Base-by-base conservation (phyloP, 2,329 filamentous ascomycete species). In the Metarhizium rileyi region DNA sequence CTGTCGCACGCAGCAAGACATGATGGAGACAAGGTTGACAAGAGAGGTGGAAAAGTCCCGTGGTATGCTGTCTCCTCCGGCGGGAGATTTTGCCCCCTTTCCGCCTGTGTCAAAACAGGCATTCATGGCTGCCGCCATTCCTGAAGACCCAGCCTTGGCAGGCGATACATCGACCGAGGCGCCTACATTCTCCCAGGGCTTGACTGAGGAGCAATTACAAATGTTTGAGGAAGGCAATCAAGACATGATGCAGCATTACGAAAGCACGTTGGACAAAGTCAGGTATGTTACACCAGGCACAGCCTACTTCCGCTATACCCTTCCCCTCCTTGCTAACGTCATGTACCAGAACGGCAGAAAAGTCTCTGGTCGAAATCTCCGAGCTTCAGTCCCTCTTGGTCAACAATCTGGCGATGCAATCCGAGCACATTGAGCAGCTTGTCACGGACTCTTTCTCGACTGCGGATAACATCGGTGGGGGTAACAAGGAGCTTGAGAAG, bases 151-250 rank as follows among this genome's bases (percentile, higher is more conserved):
- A 45, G 53, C 30, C 30, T 16, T 33, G 30, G 12, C 57, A 45
- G 56, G 61, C 28, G 53, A 58, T 25, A 53, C 52, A 2, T 47
- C 53, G 25, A 45, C 55, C 16, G 52, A 58, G 26, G 54, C 52
- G 4, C 48, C 53, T 27, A 45, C 55, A n/a, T 46, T 54, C 27
- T 59, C 68, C 46, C 68, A 80, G 40, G 78, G 83, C 54, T 71
- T 96, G 53, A 88, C 86, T 18, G 76, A 83, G 22, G 90, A 96
- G 63, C 91, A 97, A 67, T 72, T 93, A 47, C 91, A 96, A 65
- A 79, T 95, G 63, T 97, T 98, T 70, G 90, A 91, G 58, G 80
- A 89, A 67, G 90, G 94, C 63, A 96, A 97, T 63, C 84, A 90
- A 66, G 84, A 88, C 55, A 90, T 98, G 83, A 76, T 97, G 58